Evolutionary conservation across 352 stramenopile genomes (phyloP).

Genomic region (Globisporangium polare): DNA sequence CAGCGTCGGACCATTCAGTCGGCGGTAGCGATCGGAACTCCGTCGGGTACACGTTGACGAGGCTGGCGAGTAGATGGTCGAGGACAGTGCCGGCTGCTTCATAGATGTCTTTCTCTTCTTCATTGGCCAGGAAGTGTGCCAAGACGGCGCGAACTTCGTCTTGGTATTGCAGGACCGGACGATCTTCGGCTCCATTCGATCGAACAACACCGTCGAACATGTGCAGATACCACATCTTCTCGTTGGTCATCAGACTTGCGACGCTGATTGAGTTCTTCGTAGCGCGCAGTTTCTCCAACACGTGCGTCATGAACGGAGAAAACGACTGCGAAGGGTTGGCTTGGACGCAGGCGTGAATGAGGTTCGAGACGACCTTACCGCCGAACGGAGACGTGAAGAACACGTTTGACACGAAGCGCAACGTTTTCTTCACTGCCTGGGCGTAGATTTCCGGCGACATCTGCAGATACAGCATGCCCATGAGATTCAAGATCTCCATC

Average conservation of each 20-base stretch:
- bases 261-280: slow-evolving; percentile 31
- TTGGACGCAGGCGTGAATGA: slow-evolving; percentile 51
- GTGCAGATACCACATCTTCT: slow-evolving; percentile 63
- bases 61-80: slow-evolving; percentile 35
- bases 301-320: slow-evolving; percentile 35
- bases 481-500: slow-evolving; percentile 57
- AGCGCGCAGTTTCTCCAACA: slow-evolving; percentile 44
- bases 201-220: slow-evolving; percentile 52
- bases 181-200: slow-evolving; percentile 28
- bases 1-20: slow-evolving; percentile 39
- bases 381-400: slow-evolving; percentile 66
- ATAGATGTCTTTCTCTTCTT: slow-evolving; percentile 59
- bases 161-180: slow-evolving; percentile 32
- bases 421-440: slow-evolving; percentile 46
- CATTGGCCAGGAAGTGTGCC: slow-evolving; percentile 31
- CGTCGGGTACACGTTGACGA: slow-evolving; percentile 49
- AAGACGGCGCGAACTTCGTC: slow-evolving; percentile 40
- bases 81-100: slow-evolving; percentile 43
- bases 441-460: slow-evolving; percentile 62
- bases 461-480: slow-evolving; percentile 55
- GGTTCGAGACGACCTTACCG: slow-evolving; percentile 48
- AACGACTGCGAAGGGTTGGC: slow-evolving; percentile 36
- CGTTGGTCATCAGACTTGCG: slow-evolving; percentile 42
- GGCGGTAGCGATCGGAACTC: slow-evolving; percentile 60
- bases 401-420: slow-evolving; percentile 44